Evolutionary conservation across 2,329 filamentous ascomycete species (phyloP), one percentile per base, ranked within the genome.

Genomic region (Septoria linicola): DNA sequence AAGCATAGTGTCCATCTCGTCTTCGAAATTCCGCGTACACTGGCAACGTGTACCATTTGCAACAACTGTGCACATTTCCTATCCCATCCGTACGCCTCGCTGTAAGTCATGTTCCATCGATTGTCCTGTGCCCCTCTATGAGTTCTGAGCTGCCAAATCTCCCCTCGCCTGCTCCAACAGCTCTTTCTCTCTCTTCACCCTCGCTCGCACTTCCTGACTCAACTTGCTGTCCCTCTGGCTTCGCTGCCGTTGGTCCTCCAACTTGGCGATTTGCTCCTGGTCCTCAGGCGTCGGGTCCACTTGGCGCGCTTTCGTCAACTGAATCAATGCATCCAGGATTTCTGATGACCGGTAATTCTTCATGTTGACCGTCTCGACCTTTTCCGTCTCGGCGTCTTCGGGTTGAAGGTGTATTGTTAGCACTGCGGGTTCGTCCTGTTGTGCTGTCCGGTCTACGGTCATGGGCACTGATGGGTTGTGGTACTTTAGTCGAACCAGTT

Each of bases 401-500:
- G 67, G 40, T 60, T 70, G 57, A 53, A 85, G 80, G 72, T 85
- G 85, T 62, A 91, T 75, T 54, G 80, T 83, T 72, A 90, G 76
- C 40, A 74, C 77, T 11, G 87, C 81, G 5, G 80, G 74, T 17
- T 75, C 75, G 3, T 74, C 69, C 60, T 82, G 76, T 37, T 84
- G 72, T 31, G 69, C 63, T 57, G 80, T 84, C 53, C 88, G 86
- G 70, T 86, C 85, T 63, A 96, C 82, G 53, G 88, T 84, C 80
- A 97, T 95, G 36, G 86, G 82, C 39, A 96, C 71, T 10, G 83
- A 74, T 0, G 93, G 93, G 70, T 99, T 99, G 78, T 95, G 87
- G 75, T 85, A 99, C 78, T 99, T 96, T 60, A 99, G 78, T 51
- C 89, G 83, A 17, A 89, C 88, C 41, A 97, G 83, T 68, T 84